Conservation (phyloP, 2,329 filamentous ascomycete species). For the Biscogniauxia sp. region DNA sequence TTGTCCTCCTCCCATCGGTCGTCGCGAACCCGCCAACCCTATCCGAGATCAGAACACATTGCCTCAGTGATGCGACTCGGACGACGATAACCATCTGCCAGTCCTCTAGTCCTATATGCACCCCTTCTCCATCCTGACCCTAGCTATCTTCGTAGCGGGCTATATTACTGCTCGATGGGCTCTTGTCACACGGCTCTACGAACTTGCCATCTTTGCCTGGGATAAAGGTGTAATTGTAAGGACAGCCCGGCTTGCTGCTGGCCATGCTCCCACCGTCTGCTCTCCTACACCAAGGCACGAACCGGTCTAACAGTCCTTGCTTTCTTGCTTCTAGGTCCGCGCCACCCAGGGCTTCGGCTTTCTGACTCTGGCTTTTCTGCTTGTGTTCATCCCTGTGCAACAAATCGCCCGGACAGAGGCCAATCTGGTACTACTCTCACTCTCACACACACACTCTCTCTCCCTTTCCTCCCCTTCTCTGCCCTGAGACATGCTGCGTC, state of each 20-base stretch:
- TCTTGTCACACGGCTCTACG: conserved; percentile 93
- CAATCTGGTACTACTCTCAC: conserved; percentile 61
- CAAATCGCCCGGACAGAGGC: conserved; percentile 79
- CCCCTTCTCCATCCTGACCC: conserved; percentile 92
- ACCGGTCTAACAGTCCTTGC: conserved; percentile 10
- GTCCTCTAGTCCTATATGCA: conserved; percentile 66
- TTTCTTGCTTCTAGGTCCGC: conserved; percentile 58
- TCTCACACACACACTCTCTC: background rate
- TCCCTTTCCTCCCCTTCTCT: background rate
- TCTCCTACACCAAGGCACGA: too few relatives aligned
- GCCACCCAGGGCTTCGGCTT: conserved; percentile 81
- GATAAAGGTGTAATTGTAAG: conserved; percentile 95
- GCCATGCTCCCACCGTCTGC: too few relatives aligned
- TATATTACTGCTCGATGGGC: conserved; percentile 99
- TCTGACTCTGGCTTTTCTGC: conserved; percentile 79
- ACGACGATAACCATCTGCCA: conserved; percentile 42
- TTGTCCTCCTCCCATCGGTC: background rate
- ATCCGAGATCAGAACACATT: background rate
- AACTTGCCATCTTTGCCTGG: conserved; percentile 96
- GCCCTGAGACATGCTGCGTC: conserved; percentile 12
- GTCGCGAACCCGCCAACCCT: background rate
- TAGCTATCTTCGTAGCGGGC: conserved; percentile 98
- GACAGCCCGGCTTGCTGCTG: background rate
- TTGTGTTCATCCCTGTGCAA: conserved; percentile 80
- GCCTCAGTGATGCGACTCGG: conserved; percentile 25